Evolutionary conservation across 2,329 filamentous ascomycete genomes (phyloP).

Genomic region (Huntiella bhutanensis): DNA sequence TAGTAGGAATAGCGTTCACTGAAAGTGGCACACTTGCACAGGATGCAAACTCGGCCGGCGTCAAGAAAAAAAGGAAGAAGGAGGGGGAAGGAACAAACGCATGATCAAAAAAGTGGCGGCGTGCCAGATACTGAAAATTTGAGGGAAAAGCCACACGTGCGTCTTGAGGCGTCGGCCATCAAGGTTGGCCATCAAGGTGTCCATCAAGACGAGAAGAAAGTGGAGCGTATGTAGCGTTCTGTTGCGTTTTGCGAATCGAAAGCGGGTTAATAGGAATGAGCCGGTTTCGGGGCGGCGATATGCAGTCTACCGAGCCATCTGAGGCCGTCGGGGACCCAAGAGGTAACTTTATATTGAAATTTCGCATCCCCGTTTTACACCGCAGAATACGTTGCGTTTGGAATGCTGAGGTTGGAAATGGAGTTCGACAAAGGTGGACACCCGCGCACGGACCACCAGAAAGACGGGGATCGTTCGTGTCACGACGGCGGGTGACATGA

Average conservation of each 20-base stretch:
- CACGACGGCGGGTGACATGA: too few species aligned
- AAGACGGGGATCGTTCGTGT: neutral
- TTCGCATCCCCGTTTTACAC: too few species aligned
- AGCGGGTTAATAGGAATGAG: neutral
- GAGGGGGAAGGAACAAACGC: neutral
- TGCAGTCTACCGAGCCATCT: neutral
- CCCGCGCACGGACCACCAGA: neutral
- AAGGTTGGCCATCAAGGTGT: conserved; percentile 12
- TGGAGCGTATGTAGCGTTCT: neutral
- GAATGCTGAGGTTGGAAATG: conserved; percentile 10
- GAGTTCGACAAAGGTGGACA: neutral
- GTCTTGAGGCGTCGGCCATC: conserved; percentile 6
- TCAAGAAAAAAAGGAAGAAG: neutral
- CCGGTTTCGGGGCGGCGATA: too few species aligned
- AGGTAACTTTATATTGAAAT: neutral
- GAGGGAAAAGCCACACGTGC: neutral
- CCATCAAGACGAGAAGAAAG: neutral
- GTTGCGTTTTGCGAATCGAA: neutral
- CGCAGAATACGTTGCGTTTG: conserved; percentile 1
- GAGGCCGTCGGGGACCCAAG: neutral
- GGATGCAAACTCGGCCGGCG: too few species aligned
- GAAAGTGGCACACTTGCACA: too few species aligned
- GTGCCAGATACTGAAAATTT: neutral
- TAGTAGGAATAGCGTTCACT: too few species aligned
- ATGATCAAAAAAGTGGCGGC: neutral